Evolutionary conservation across 164 flowering plant species (phyloP), one percentile per base, ranked within the genome.

Genomic region (Akebia trifoliata): DNA sequence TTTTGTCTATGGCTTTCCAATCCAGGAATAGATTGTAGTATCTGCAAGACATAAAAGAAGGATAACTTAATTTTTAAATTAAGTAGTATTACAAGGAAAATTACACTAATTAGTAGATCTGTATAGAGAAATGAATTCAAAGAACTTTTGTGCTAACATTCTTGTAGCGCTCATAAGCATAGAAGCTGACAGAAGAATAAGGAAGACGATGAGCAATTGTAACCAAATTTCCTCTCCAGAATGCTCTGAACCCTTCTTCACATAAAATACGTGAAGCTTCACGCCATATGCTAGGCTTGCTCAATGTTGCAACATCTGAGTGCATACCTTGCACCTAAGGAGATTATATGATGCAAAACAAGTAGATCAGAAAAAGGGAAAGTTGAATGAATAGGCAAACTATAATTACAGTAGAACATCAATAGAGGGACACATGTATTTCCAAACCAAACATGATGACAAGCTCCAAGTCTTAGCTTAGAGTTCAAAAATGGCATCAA

Each of bases 161-260:
- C 60, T 83, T 87, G 74, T 83, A 87, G 14, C 71, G 83, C 51
- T 87, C 92, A 68, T 80, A 87, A 35, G 88, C 67, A 69, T 85
- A 87, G 60, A 87, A 87, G 62, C 74, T 87, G 64, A 87, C 77
- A 21, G 96, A 58, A 48, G 96, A 78, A 73, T 87, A 87, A 25
- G 96, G 96, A 64, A 87, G 90, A 17, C 96, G 92, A 69, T 87
- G 96, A 37, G 79, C 86, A 54, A 87, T 75, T 0, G 96, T 87
- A 43, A 87, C 92, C 70, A 87, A 52, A 69, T 87, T 87, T 49
- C 96, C 96, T 66, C 73, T 87, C 96, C 96, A 87, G 67, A 87
- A 87, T 58, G 96, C 92, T 72, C 82, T 76, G 57, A 76, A 76
- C 12, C 96, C 96, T 72, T 87, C 96, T 76, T 85, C 92, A 47